phyloP scores from a whole-genome alignment of 495 filamentous ascomycete genomes.

The Penicillium odoratum region DNA sequence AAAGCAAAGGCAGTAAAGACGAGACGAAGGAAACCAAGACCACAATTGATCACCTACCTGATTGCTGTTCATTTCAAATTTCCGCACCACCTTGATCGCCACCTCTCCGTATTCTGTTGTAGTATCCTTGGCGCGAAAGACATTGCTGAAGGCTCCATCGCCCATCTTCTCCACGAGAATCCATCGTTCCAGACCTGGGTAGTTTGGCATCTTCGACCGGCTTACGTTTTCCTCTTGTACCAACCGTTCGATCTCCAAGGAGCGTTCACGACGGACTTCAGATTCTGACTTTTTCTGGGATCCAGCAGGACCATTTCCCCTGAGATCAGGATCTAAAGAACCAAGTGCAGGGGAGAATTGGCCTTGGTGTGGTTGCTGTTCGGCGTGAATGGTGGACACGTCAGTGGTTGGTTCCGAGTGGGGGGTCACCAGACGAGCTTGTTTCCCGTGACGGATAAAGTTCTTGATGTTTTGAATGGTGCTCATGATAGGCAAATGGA shows the following conservation, averaged over 20 bases:
- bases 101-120: constrained; percentile 71
- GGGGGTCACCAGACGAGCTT: constrained; percentile 71
- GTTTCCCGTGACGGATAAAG: constrained; percentile 98
- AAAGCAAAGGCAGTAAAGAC: not conserved
- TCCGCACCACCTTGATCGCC: constrained; percentile 97
- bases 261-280: constrained; percentile 47
- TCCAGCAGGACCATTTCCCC: constrained; percentile 61
- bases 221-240: constrained; percentile 87
- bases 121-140: constrained; percentile 83
- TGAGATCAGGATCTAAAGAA: constrained; percentile 48
- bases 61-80: constrained; percentile 96
- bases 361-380: constrained; percentile 57
- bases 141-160: constrained; percentile 98
- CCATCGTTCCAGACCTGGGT: constrained; percentile 91
- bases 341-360: constrained; percentile 54
- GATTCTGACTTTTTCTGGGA: constrained; percentile 53
- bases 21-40: constrained; percentile 16
- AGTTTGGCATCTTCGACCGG: constrained; percentile 82
- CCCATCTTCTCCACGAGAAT: constrained; percentile 96
- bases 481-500: constrained; percentile 54
- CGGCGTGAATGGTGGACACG: constrained; percentile 65
- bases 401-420: constrained; percentile 68
- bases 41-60: constrained; percentile 64
- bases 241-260: constrained; percentile 70
- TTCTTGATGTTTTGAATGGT: constrained; percentile 93